These are phyloP conservation scores for Solanum hybrid DNA, from an alignment of 305 asterid species.

Conservation along the genomic window DNA sequence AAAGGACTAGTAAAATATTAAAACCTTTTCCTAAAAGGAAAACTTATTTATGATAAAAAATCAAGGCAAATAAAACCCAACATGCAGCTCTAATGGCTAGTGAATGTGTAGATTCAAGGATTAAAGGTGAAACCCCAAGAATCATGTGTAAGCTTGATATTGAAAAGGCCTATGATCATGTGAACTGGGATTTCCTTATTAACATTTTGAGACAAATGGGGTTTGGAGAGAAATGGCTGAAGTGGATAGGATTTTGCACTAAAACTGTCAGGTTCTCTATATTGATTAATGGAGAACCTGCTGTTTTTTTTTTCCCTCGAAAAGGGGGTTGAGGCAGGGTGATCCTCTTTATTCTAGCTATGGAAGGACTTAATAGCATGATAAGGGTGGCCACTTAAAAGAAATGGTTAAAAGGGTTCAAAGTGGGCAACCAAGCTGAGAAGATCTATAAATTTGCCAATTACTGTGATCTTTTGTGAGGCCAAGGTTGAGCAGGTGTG, in stretches of 20 bases:
- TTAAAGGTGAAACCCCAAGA: not conserved
- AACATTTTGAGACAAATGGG: not conserved
- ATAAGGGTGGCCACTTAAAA: not conserved
- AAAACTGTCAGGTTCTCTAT: not conserved
- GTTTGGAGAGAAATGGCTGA: not conserved
- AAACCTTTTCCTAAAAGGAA: no score
- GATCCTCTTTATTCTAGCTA: not conserved
- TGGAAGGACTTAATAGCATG: not conserved
- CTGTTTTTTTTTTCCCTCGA: not conserved
- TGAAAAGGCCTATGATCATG: not conserved
- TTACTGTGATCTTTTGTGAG: not conserved
- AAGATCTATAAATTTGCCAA: not conserved
- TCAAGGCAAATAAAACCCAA: no score
- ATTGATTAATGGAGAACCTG: not conserved
- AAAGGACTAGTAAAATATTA: no score
- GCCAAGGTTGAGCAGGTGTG: not conserved
- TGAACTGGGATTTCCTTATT: not conserved
- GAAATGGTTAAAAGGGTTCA: not conserved
- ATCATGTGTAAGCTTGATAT: not conserved
- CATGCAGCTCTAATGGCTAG: not conserved
- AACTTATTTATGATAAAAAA: no score
- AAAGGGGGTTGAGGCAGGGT: not conserved
- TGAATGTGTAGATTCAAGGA: not conserved
- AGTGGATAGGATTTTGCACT: not conserved
- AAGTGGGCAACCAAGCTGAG: not conserved